Percentiles rank a stretch among this genome's conserved stretches.
Conservation (phyloP, 495 filamentous ascomycete genomes). For the Neurospora sp. region DNA sequence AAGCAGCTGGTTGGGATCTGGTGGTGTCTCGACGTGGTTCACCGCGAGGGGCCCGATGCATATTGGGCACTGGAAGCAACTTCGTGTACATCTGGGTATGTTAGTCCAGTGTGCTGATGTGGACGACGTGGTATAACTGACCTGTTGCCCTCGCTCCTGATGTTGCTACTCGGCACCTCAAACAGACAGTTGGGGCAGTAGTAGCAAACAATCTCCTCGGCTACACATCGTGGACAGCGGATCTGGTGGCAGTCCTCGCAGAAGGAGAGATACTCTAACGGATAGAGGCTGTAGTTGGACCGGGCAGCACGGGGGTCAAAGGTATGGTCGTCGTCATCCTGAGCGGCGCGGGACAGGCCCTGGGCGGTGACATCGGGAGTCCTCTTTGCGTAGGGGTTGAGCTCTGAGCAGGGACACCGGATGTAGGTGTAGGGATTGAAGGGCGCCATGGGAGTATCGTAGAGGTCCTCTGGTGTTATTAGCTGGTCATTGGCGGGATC, state of each 20-base stretch:
- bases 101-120: background rate
- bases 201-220: slow-evolving; percentile 86
- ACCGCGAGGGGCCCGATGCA: slow-evolving; percentile 76
- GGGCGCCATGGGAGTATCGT: slow-evolving; percentile 47
- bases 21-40: slow-evolving; percentile 48
- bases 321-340: slow-evolving; percentile 63
- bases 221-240: slow-evolving; percentile 80
- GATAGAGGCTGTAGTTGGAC: slow-evolving; percentile 82
- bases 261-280: slow-evolving; percentile 87
- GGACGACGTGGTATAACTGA: slow-evolving; percentile 31
- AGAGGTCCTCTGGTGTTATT: background rate
- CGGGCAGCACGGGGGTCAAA: slow-evolving; percentile 80
- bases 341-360: slow-evolving; percentile 25
- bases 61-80: slow-evolving; percentile 87
- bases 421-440: slow-evolving; percentile 85
- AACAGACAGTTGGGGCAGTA: slow-evolving; percentile 96
- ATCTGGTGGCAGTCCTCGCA: slow-evolving; percentile 97
- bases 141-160: slow-evolving; percentile 89
- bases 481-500: background rate
- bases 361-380: background rate
- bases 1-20: slow-evolving; percentile 32
- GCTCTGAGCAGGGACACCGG: slow-evolving; percentile 79
- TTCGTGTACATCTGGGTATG: slow-evolving; percentile 66
- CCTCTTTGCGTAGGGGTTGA: background rate
- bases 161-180: slow-evolving; percentile 80